These are phyloP conservation scores for Talaromyces stipitatus DNA, from an alignment of 495 filamentous ascomycete species.

Conservation along the genomic window DNA sequence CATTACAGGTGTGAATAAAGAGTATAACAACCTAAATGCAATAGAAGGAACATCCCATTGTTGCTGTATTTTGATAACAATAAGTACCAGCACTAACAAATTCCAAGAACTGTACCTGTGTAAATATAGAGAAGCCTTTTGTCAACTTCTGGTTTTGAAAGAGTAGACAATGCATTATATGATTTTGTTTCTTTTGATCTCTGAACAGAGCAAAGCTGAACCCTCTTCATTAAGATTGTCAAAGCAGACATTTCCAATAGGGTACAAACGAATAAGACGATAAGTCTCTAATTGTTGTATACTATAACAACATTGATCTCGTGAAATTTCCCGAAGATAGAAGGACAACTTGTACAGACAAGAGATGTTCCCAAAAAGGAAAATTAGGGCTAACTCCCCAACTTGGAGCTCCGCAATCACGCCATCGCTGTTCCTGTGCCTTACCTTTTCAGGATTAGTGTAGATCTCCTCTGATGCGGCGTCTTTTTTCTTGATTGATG, in stretches of 20 bases:
- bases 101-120: no score
- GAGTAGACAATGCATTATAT: neutral
- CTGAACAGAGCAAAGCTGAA: no score
- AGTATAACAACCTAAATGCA: neutral
- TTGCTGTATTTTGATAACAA: neutral
- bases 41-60: neutral
- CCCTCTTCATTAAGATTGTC: no score
- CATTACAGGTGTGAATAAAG: neutral
- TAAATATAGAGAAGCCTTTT: no score
- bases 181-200: no score
- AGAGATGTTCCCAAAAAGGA: neutral
- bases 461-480: neutral
- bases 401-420: neutral
- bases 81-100: neutral
- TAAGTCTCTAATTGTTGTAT: no score
- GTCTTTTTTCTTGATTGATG: neutral
- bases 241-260: no score
- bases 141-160: no score
- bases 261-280: no score
- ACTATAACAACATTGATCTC: neutral
- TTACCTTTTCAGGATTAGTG: neutral
- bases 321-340: neutral
- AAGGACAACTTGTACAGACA: neutral
- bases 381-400: neutral
- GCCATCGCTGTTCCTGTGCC: conserved; percentile 2